Percentiles rank a stretch among this genome's conserved stretches.
These are phyloP conservation scores for Prunella vulgaris DNA, from an alignment of 257 asterid genomes.

Conservation along the genomic window DNA sequence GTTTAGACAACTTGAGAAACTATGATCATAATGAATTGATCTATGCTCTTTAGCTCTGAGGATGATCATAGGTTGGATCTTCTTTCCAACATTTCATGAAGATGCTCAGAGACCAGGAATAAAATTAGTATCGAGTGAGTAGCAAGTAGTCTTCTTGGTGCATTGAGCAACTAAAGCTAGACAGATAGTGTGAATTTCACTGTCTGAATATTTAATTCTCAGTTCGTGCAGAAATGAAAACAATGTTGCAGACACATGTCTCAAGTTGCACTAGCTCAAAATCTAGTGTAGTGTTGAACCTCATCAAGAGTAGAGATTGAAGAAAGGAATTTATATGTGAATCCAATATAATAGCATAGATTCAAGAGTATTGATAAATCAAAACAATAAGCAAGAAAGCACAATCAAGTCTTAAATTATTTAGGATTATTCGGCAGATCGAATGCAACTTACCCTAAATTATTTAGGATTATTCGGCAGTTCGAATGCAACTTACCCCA, in stretches of 20 bases:
- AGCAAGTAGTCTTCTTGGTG: neutral
- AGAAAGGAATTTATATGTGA: neutral
- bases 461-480: neutral
- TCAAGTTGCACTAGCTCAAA: neutral
- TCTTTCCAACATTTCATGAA: neutral
- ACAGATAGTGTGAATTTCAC: neutral
- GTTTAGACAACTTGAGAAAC: neutral
- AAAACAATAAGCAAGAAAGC: neutral
- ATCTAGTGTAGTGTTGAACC: neutral
- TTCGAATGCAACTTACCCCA: slow-evolving; percentile 1
- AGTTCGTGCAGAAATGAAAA: neutral
- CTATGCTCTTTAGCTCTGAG: neutral
- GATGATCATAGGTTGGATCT: neutral
- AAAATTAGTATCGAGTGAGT: neutral
- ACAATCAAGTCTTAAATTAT: neutral
- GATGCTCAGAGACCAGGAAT: neutral
- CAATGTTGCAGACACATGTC: neutral
- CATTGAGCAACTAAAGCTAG: neutral
- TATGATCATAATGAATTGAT: neutral
- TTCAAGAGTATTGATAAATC: neutral
- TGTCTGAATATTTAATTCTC: neutral
- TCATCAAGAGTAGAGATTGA: neutral
- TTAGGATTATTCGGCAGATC: neutral
- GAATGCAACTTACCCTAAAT: neutral
- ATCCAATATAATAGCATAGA: neutral